Evolutionary conservation across 2,329 filamentous ascomycete genomes (phyloP).

Genomic region (Diaporthe ampelina): DNA sequence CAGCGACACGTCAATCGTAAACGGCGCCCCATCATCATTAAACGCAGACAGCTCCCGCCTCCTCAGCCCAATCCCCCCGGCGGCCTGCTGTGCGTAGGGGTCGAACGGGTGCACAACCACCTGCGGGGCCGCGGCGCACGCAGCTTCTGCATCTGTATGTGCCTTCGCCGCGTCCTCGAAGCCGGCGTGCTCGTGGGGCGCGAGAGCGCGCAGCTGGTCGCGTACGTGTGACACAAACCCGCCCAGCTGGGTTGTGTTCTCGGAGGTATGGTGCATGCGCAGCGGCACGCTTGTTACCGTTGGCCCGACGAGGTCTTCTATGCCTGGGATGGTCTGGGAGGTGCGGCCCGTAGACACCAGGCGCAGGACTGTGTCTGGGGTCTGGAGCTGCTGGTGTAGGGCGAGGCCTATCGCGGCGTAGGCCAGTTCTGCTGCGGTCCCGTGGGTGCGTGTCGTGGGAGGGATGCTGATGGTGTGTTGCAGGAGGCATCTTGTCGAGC

Average conservation of each 20-base stretch:
- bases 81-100: neutral
- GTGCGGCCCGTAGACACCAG: slow-evolving; percentile 1
- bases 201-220: slow-evolving; percentile 16
- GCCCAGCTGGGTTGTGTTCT: neutral
- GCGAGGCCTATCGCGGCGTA: slow-evolving; percentile 13
- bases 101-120: slow-evolving; percentile 11
- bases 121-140: slow-evolving; percentile 2
- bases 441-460: neutral
- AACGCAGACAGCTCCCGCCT: slow-evolving; percentile 5
- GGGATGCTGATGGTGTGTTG: slow-evolving; percentile 12
- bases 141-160: neutral
- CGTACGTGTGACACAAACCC: neutral
- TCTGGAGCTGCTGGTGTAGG: slow-evolving; percentile 23
- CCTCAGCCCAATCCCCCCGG: neutral
- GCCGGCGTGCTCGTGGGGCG: slow-evolving; percentile 1
- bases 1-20: neutral
- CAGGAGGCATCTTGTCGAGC: slow-evolving; percentile 2
- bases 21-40: neutral
- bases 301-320: neutral
- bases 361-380: slow-evolving; percentile 11
- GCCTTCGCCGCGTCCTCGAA: neutral
- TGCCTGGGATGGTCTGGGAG: neutral
- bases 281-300: slow-evolving; percentile 14
- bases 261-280: neutral
- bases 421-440: neutral